Percentiles rank a stretch among this genome's conserved stretches.
phyloP scores from a whole-genome alignment of 805 yeast genomes.

The Saccharomycopsis javanensis region DNA sequence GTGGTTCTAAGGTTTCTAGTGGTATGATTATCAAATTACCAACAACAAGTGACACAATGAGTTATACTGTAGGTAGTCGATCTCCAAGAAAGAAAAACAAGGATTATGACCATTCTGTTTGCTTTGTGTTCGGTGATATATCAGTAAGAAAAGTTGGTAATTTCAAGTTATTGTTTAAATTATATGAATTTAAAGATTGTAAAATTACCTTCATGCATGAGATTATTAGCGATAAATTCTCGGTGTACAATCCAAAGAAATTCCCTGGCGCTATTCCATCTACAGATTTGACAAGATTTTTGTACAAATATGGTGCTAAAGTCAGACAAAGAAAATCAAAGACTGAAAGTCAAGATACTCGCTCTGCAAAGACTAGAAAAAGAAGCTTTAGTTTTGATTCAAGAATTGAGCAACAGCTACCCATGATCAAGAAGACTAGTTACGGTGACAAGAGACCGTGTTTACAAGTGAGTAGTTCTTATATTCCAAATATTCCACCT shows the following conservation, averaged over 20 bases:
- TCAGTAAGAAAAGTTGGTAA: conserved; percentile 25
- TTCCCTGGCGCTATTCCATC: conserved; percentile 27
- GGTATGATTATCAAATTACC: conserved; percentile 19
- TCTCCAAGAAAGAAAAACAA: background rate
- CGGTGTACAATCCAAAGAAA: conserved; percentile 26
- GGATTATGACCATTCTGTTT: conserved; percentile 21
- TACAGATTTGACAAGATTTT: conserved; percentile 24
- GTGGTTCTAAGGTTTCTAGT: conserved; percentile 14
- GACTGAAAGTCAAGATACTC: conserved; percentile 11
- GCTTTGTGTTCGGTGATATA: conserved; percentile 27
- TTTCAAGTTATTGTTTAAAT: conserved; percentile 23
- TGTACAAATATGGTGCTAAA: conserved; percentile 27
- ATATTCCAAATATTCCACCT: background rate
- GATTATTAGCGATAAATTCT: conserved; percentile 21
- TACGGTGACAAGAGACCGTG: background rate
- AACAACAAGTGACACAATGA: conserved; percentile 11
- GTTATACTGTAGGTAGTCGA: conserved; percentile 11
- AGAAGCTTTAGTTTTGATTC: background rate
- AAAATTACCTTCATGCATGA: conserved; percentile 21
- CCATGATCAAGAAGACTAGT: background rate
- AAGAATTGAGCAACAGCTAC: background rate
- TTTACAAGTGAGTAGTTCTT: background rate
- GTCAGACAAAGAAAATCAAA: conserved; percentile 25
- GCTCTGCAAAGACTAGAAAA: background rate
- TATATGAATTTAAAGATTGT: conserved; percentile 24